A percentile compares a stretch with the other conserved stretches of the same genome.
phyloP scores from a whole-genome alignment of 2,329 filamentous ascomycete species.

The Cladosporium sp. region DNA sequence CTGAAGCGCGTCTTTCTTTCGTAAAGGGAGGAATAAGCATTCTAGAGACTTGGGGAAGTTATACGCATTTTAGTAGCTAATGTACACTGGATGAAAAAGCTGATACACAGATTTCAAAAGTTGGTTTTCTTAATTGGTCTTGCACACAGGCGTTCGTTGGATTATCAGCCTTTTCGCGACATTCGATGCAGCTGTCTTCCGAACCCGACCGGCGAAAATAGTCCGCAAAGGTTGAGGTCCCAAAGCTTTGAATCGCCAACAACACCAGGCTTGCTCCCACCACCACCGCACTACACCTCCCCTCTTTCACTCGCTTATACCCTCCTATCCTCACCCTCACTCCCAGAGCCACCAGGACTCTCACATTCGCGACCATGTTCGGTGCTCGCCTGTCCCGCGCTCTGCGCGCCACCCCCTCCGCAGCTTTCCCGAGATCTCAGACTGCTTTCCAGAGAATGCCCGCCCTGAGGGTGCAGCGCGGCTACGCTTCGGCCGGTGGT shows the following conservation, averaged over 20 bases:
- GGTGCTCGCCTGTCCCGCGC: constrained; percentile 58
- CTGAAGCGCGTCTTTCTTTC: too few species aligned
- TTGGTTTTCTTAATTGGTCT: too few species aligned
- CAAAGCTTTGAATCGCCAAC: background rate
- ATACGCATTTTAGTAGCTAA: too few species aligned
- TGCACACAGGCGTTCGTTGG: too few species aligned
- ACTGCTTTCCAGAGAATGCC: constrained; percentile 43
- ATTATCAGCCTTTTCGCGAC: too few species aligned
- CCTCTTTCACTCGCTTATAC: constrained; percentile 7
- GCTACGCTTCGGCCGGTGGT: constrained; percentile 54
- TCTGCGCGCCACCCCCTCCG: constrained; percentile 52
- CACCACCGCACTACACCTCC: background rate
- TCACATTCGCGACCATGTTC: constrained; percentile 41
- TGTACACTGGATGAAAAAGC: too few species aligned
- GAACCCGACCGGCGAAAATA: too few species aligned
- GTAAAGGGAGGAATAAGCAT: too few species aligned
- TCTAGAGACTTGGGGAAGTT: too few species aligned
- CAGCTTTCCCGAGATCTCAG: constrained; percentile 37
- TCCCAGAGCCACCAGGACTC: background rate
- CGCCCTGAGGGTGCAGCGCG: constrained; percentile 42
- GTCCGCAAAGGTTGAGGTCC: too few species aligned
- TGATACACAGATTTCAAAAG: too few species aligned
- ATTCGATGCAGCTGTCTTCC: too few species aligned
- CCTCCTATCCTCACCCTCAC: background rate
- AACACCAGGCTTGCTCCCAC: background rate